Evolutionary conservation across 805 yeast genomes (phyloP).

Genomic region (Ogataea salicorniae): DNA sequence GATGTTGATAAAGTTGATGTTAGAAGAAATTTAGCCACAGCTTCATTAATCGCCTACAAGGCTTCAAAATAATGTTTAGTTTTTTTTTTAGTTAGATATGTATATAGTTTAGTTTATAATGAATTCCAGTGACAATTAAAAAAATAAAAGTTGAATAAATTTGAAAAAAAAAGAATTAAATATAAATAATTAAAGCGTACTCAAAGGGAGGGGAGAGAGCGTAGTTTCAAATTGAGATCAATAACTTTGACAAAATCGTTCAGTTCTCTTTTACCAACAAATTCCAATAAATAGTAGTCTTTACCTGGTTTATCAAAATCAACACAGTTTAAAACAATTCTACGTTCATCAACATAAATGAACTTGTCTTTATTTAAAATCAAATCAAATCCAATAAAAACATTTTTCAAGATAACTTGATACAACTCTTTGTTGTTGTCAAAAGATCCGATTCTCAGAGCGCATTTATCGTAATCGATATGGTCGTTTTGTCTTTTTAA

Average conservation of each 20-base stretch:
- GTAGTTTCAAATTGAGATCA: neutral
- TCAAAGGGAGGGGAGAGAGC: neutral
- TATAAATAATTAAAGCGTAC: neutral
- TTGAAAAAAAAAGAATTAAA: neutral
- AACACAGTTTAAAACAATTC: slow-evolving; percentile 7
- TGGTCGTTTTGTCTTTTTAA: neutral
- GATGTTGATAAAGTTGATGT: slow-evolving; percentile 94
- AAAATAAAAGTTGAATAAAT: neutral
- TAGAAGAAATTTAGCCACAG: slow-evolving; percentile 74
- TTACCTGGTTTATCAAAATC: slow-evolving; percentile 9
- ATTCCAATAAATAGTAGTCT: slow-evolving; percentile 11
- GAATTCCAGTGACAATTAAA: too few relatives aligned
- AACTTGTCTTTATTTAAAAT: slow-evolving; percentile 9
- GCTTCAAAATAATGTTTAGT: neutral
- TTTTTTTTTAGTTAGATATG: neutral
- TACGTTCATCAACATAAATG: slow-evolving; percentile 2
- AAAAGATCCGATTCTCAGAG: slow-evolving; percentile 11
- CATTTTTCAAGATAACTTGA: slow-evolving; percentile 7
- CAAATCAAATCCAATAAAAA: slow-evolving; percentile 9
- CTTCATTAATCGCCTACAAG: slow-evolving; percentile 52
- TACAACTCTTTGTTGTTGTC: slow-evolving; percentile 3
- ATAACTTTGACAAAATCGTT: slow-evolving; percentile 4
- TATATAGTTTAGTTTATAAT: too few relatives aligned
- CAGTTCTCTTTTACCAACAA: slow-evolving; percentile 6
- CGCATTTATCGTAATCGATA: neutral